Conservation (phyloP, 331 rosid genomes). For the Pyrus hybrid region DNA sequence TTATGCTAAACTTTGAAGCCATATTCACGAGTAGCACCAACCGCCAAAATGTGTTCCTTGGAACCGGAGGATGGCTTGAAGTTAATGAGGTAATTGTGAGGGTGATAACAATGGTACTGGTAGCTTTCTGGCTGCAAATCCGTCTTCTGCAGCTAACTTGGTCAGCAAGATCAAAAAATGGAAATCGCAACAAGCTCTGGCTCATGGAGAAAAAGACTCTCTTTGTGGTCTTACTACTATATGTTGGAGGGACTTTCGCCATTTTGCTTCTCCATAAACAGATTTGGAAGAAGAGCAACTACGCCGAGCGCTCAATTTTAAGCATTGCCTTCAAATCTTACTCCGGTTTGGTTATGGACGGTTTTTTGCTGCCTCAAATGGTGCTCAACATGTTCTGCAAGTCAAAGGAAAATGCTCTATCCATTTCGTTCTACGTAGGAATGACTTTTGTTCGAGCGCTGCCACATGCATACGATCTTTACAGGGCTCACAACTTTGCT, state of each 20-base stretch:
- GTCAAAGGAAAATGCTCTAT: constrained; percentile 24
- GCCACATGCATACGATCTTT: constrained; percentile 62
- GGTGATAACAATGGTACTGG: constrained; percentile 34
- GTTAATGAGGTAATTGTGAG: constrained; percentile 37
- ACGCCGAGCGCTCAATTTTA: constrained; percentile 18
- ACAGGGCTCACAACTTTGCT: constrained; percentile 23
- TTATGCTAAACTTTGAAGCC: constrained; percentile 56
- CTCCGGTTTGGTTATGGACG: constrained; percentile 46
- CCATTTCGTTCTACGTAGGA: constrained; percentile 47
- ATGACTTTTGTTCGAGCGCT: constrained; percentile 44
- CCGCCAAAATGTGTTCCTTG: constrained; percentile 14
- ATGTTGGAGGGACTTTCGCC: constrained; percentile 30
- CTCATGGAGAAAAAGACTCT: constrained; percentile 32
- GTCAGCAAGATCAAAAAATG: constrained; percentile 36
- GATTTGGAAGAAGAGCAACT: constrained; percentile 9
- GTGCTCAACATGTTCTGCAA: constrained; percentile 41
- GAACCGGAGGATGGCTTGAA: constrained; percentile 43
- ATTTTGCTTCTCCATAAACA: constrained; percentile 17
- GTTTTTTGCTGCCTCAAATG: constrained; percentile 60
- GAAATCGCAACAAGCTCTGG: constrained; percentile 23
- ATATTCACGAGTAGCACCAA: constrained; percentile 20
- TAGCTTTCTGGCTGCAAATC: constrained; percentile 46
- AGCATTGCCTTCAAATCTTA: constrained; percentile 32
- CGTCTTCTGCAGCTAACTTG: constrained; percentile 46
- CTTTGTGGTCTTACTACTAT: too few species aligned